phyloP scores from a whole-genome alignment of 192 early-diverging fungal genomes.

The Backusella mclennaniae region DNA sequence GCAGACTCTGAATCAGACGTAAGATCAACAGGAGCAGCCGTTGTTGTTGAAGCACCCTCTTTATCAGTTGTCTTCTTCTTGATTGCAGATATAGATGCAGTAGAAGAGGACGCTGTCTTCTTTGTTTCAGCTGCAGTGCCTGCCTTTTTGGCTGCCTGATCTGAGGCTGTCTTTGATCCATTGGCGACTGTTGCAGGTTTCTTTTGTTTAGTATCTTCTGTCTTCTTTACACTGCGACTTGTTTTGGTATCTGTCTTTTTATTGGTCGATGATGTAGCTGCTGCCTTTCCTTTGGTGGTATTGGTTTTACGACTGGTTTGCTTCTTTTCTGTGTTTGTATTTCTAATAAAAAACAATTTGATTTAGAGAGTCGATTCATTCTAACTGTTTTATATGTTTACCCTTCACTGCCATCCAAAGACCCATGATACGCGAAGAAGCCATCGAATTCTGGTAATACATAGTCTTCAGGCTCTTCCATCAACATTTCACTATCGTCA shows the following conservation, averaged over 20 bases:
- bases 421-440: conserved; percentile 51
- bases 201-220: neutral
- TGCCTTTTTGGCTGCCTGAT: neutral
- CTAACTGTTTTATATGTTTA: neutral
- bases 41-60: neutral
- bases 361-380: neutral
- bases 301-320: neutral
- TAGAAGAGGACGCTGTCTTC: neutral
- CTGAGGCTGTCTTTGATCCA: neutral
- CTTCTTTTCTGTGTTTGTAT: neutral
- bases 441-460: conserved; percentile 37
- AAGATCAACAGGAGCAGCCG: neutral
- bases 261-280: neutral
- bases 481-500: conserved; percentile 57
- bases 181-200: neutral
- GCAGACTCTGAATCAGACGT: neutral
- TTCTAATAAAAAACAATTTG: neutral
- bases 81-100: neutral
- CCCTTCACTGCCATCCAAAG: conserved; percentile 32
- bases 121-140: neutral
- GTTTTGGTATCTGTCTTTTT: neutral
- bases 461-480: conserved; percentile 30
- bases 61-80: conserved; percentile 1
- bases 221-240: neutral
- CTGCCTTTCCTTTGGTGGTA: neutral